A percentile compares a stretch with the other conserved stretches of the same genome.
phyloP scores from a whole-genome alignment of 495 filamentous ascomycete species.

The Trichoderma parareesei region DNA sequence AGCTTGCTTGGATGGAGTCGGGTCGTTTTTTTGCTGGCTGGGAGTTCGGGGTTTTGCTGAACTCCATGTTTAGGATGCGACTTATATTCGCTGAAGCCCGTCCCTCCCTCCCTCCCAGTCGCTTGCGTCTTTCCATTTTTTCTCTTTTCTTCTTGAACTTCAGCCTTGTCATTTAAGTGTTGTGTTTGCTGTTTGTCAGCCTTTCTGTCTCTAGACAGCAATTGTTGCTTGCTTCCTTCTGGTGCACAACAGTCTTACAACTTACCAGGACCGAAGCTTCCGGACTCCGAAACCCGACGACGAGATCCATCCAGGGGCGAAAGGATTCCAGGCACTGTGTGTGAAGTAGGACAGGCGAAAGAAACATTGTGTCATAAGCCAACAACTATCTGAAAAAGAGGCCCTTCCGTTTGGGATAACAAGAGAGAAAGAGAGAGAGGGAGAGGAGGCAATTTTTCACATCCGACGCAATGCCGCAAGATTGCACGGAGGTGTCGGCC shows the following conservation, averaged over 20 bases:
- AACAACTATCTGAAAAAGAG: not conserved
- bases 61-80: not conserved
- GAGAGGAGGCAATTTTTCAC: not conserved
- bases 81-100: constrained; percentile 3
- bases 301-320: not conserved
- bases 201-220: not conserved
- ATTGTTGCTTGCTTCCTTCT: not conserved
- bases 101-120: too few relatives aligned
- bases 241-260: not conserved
- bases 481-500: constrained; percentile 40
- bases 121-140: not conserved
- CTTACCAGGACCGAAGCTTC: not conserved
- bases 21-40: not conserved
- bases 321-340: not conserved
- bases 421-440: not conserved
- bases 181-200: not conserved
- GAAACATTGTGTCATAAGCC: not conserved
- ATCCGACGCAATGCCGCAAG: not conserved
- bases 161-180: not conserved
- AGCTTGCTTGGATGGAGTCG: not conserved
- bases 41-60: not conserved
- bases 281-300: constrained; percentile 3
- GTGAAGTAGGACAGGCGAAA: not conserved
- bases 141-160: not conserved
- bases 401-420: not conserved